Percentiles rank a stretch among this genome's conserved stretches.
Evolutionary conservation across 2,329 filamentous ascomycete genomes (phyloP).

Genomic region (Penicillium janthinellum): DNA sequence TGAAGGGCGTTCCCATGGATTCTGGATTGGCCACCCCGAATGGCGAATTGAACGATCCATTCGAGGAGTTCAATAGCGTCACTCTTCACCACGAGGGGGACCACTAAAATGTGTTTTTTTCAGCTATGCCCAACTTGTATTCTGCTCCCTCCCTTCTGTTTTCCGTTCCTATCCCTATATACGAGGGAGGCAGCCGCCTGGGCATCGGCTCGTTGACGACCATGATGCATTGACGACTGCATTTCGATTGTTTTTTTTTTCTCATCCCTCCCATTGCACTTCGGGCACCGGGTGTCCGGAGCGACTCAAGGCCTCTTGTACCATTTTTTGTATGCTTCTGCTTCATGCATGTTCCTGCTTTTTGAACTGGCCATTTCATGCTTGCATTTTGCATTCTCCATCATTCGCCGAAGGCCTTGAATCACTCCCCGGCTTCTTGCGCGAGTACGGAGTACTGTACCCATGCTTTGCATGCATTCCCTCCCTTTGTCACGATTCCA

Average conservation of each 20-base stretch:
- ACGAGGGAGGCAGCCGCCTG: slow-evolving; percentile 22
- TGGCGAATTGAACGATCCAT: slow-evolving; percentile 81
- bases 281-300: slow-evolving; percentile 29
- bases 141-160: slow-evolving; percentile 12
- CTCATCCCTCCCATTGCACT: slow-evolving; percentile 19
- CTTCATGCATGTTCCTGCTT: slow-evolving; percentile 2
- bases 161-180: slow-evolving; percentile 15
- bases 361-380: slow-evolving; percentile 11
- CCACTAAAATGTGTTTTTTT: slow-evolving; percentile 20
- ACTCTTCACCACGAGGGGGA: slow-evolving; percentile 96
- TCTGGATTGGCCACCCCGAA: slow-evolving; percentile 83
- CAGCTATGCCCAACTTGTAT: slow-evolving; percentile 13
- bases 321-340: slow-evolving; percentile 16
- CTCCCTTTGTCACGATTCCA: slow-evolving; percentile 16
- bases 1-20: slow-evolving; percentile 82
- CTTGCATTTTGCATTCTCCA: slow-evolving; percentile 24
- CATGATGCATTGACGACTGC: slow-evolving; percentile 40
- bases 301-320: slow-evolving; percentile 27
- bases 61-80: slow-evolving; percentile 98
- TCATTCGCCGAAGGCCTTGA: slow-evolving; percentile 17
- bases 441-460: background rate
- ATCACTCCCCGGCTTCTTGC: slow-evolving; percentile 1
- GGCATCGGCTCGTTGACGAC: slow-evolving; percentile 34
- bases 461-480: slow-evolving; percentile 2
- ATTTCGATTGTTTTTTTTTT: slow-evolving; percentile 23